Base-by-base conservation (phyloP, 352 stramenopile genomes). In the Sclerospora graminicola region DNA sequence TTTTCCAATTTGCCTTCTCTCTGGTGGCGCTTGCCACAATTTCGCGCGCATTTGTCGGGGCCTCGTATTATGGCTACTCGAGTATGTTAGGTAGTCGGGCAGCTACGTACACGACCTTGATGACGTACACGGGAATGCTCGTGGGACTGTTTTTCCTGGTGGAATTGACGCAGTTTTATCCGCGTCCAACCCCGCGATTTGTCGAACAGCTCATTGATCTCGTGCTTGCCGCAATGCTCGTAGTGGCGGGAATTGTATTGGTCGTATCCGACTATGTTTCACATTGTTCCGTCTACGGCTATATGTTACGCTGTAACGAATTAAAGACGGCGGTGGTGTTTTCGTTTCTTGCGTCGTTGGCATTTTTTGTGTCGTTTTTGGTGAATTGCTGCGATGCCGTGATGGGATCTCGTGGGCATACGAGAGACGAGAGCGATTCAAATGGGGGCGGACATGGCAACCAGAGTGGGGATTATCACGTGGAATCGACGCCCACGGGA, bases 101-200 rank as follows among this genome's bases (percentile, higher is more conserved):
- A 4, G 63, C 67, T 21, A 81, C 63, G 13, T 88, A 70, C 46
- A 62, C 63, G 45, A 70, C 62, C 9, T 41, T 88, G 8, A 60
- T 77, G 35, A 76, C 73, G 7, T 89, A 84, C 54, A 83, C 70
- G 18, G 61, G 59, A 5, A 77, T 89, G 57, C 45, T 89, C 0
- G 69, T 82, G 44, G 73, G 55, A 5, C 51, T 86, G 30, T 77
- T 86, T 11, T 20, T 86, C 14, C 24, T 72, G 4, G 56, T 84
- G 41, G 56, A 76, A 28, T 8, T 73, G 4, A 29, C 71, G 47
- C 42, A 48, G 10, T 60, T 69, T 37, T 79, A 67, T 14, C 16
- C 36, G 8, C 71, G 64, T 35, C 73, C 67, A 23, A 56, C 51
- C 2, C 49, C 57, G 16, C 62, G 60, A 26, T 37, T 75, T 3